A percentile compares a stretch with the other conserved stretches of the same genome.
phyloP scores from a whole-genome alignment of 2,329 filamentous ascomycete genomes.

The Alternaria gaisen region DNA sequence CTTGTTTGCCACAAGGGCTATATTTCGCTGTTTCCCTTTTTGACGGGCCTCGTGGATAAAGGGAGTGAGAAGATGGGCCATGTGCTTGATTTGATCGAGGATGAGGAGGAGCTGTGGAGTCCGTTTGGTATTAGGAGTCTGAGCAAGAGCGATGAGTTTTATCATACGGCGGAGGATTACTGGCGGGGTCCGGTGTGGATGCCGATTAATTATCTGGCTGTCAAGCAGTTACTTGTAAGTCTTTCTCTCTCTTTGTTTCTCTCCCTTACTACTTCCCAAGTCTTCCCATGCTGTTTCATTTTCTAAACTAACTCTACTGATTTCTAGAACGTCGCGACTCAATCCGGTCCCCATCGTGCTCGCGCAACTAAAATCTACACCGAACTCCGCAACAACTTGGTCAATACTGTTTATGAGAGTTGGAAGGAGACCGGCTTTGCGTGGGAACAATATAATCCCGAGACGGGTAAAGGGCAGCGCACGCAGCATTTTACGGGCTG shows the following conservation, averaged over 20 bases:
- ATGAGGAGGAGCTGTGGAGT: constrained; percentile 90
- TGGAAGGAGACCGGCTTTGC: constrained; percentile 95
- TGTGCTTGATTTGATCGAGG: constrained; percentile 78
- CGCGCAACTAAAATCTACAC: constrained; percentile 79
- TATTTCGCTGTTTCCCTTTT: constrained; percentile 90
- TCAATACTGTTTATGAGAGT: constrained; percentile 85
- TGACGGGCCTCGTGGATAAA: constrained; percentile 79
- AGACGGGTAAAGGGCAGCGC: constrained; percentile 90
- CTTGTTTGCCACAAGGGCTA: constrained; percentile 98
- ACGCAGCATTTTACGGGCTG: constrained; percentile 98
- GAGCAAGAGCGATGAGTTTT: constrained; percentile 82
- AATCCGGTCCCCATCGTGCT: constrained; percentile 70
- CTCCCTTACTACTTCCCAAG: background rate
- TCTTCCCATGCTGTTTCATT: no score
- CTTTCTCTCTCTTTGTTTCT: background rate
- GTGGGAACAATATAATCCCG: constrained; percentile 98
- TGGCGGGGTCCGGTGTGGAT: constrained; percentile 97
- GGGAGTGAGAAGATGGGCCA: constrained; percentile 78
- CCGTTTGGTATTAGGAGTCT: constrained; percentile 87
- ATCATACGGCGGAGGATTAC: constrained; percentile 94
- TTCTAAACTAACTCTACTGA: background rate
- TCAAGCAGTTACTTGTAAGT: constrained; percentile 75
- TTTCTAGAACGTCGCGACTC: constrained; percentile 69
- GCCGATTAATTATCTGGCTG: constrained; percentile 91
- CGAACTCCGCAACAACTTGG: constrained; percentile 80